A percentile compares a stretch with the other conserved stretches of the same genome.
Conservation (phyloP, 345 rosid species). For the Syzygium grande region DNA sequence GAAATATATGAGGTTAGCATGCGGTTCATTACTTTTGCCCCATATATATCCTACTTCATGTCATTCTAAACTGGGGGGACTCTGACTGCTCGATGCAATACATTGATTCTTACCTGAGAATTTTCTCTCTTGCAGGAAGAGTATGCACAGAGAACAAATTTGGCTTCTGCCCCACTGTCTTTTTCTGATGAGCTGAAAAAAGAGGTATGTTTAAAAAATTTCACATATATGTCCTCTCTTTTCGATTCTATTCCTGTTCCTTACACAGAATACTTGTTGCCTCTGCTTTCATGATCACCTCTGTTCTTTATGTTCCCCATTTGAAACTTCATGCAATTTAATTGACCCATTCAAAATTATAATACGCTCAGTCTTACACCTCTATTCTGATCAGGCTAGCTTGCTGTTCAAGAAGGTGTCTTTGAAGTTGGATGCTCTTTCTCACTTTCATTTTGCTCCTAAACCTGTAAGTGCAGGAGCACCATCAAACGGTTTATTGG, state of each 20-base stretch:
- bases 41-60: neutral
- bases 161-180: slow-evolving; percentile 55
- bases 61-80: neutral
- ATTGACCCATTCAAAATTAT: neutral
- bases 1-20: slow-evolving; percentile 91
- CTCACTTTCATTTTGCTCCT: slow-evolving; percentile 95
- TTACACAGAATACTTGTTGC: neutral
- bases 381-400: slow-evolving; percentile 47
- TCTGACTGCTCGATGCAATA: neutral
- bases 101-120: neutral
- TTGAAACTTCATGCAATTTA: neutral
- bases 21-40: neutral
- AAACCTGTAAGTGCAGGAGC: slow-evolving; percentile 72
- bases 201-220: slow-evolving; percentile 38
- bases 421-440: slow-evolving; percentile 92
- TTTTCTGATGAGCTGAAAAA: slow-evolving; percentile 81
- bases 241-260: neutral
- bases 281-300: neutral
- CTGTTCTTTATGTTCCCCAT: neutral
- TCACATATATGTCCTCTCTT: neutral
- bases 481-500: neutral
- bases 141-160: slow-evolving; percentile 63
- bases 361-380: neutral
- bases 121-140: slow-evolving; percentile 55
- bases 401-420: slow-evolving; percentile 69